phyloP scores from a whole-genome alignment of 140 eudicot species.

The Bidens hawaiensis region DNA sequence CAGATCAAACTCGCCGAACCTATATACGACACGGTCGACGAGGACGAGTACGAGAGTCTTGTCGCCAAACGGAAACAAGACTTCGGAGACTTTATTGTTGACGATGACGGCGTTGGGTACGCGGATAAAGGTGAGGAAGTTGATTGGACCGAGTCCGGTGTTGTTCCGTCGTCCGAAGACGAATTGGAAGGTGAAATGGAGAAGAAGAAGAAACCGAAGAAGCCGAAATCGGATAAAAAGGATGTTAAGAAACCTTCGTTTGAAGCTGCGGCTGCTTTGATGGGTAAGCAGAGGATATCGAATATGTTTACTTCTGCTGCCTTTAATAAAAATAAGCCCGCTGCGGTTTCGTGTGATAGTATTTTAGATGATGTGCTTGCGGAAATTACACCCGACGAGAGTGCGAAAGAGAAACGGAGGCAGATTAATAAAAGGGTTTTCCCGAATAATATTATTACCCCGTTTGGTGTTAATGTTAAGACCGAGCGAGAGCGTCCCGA shows the following conservation, averaged over 20 bases:
- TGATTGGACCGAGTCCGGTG: slow-evolving; percentile 80
- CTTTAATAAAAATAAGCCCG: slow-evolving; percentile 50
- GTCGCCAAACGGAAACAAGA: slow-evolving; percentile 83
- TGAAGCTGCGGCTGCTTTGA: slow-evolving; percentile 80
- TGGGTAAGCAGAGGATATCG: slow-evolving; percentile 88
- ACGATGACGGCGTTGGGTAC: slow-evolving; percentile 74
- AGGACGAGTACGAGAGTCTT: slow-evolving; percentile 71
- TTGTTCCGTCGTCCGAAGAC: slow-evolving; percentile 59
- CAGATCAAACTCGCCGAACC: slow-evolving; percentile 71
- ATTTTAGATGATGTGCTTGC: slow-evolving; percentile 88
- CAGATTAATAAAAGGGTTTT: slow-evolving; percentile 11
- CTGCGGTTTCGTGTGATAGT: slow-evolving; percentile 48
- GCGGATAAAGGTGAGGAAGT: slow-evolving; percentile 89
- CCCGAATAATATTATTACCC: not conserved
- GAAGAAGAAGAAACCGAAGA: slow-evolving; percentile 33
- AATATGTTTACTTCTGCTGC: slow-evolving; percentile 71
- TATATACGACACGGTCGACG: slow-evolving; percentile 79
- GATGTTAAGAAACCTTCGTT: slow-evolving; percentile 63
- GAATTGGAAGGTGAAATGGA: slow-evolving; percentile 58
- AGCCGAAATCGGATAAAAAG: slow-evolving; percentile 44
- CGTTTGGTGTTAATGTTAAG: slow-evolving; percentile 19
- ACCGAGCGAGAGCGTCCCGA: slow-evolving; percentile 27
- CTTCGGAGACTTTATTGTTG: slow-evolving; percentile 62
- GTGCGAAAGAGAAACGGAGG: slow-evolving; percentile 68
- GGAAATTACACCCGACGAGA: slow-evolving; percentile 83